A percentile compares a stretch with the other conserved stretches of the same genome.
phyloP scores from a whole-genome alignment of 1,139 yeast genomes.

The Yamadazyma sp. region DNA sequence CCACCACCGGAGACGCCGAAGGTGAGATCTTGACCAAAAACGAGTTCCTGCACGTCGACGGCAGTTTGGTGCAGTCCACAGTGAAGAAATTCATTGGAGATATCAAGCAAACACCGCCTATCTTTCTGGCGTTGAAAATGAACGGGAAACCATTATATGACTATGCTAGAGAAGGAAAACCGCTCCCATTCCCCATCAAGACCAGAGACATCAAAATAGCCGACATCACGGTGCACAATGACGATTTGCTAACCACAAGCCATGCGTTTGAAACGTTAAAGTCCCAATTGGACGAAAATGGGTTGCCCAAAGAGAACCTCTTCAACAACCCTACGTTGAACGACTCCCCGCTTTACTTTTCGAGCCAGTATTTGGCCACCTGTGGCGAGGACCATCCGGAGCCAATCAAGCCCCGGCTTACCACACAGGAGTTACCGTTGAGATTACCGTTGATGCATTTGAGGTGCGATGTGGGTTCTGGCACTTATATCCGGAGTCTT shows the following conservation, averaged over 20 bases:
- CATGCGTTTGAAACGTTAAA: conserved; percentile 57
- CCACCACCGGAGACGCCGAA: conserved; percentile 92
- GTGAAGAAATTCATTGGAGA: conserved; percentile 71
- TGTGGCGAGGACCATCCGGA: conserved; percentile 37
- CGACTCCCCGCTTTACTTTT: conserved; percentile 60
- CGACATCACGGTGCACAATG: conserved; percentile 50
- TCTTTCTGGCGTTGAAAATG: conserved; percentile 90
- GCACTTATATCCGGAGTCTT: conserved; percentile 90
- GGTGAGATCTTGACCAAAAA: conserved; percentile 72
- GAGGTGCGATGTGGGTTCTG: conserved; percentile 82
- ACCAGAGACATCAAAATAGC: conserved; percentile 68
- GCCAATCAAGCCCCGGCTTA: conserved; percentile 20
- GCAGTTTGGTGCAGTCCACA: conserved; percentile 49
- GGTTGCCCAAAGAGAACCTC: conserved; percentile 46
- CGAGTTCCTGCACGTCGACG: conserved; percentile 30
- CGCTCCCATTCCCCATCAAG: conserved; percentile 79
- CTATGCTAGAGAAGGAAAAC: conserved; percentile 86
- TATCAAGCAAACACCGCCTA: conserved; percentile 89
- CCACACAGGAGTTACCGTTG: conserved; percentile 7
- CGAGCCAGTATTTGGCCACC: conserved; percentile 49
- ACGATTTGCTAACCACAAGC: conserved; percentile 52
- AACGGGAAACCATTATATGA: conserved; percentile 93
- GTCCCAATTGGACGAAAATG: conserved; percentile 53
- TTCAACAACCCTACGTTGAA: conserved; percentile 60
- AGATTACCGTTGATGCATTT: conserved; percentile 66